Base-by-base conservation (phyloP, 106 monocot genomes). In the Xerophyta viscosa region DNA sequence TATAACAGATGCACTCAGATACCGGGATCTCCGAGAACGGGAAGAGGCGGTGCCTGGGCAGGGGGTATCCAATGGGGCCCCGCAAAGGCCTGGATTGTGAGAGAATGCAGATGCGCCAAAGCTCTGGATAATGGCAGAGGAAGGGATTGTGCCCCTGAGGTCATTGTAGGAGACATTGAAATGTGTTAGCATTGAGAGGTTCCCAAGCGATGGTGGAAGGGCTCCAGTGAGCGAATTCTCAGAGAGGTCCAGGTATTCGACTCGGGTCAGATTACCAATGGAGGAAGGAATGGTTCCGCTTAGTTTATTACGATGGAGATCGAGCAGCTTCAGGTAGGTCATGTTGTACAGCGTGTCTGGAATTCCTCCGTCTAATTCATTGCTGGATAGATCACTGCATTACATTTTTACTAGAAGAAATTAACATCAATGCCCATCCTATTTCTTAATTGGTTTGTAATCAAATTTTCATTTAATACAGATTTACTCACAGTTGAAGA, bases 121-220 rank as follows among this genome's bases (percentile, higher is more conserved):
- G 33, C 48, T 62, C 39, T 78, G 82, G 33, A 98, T 60, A 22
- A 61, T 50, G 10, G 62, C 28, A 5, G 50, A 33, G 11, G 66
- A 28, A 44, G 89, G 96, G 55, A 98, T 98, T 25, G 60, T 24
- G 4, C 96, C 96, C 2, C 76, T 65, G 64, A 98, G 89, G 12
- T 77, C 60, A 31, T 98, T 98, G 68, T 65, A 79, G 8, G 96
- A 89, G 55, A 98, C 66, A 58, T 98, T 90, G 65, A 98, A 82
- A 54, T 67, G 59, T 29, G 70, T 61, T 31, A 98, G 49, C 18
- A 27, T 52, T 24, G 63, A 61, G 7, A 98, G 60, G 37, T 74
- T 71, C 21, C 62, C 76, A 1, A 98, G 68, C 2, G 71, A 62
- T 9, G 30, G 3, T 3, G 89, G 86, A 51, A 98, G 86, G 15